Conservation (phyloP, 148 eudicot genomes). For the Rhododendron henanense region DNA sequence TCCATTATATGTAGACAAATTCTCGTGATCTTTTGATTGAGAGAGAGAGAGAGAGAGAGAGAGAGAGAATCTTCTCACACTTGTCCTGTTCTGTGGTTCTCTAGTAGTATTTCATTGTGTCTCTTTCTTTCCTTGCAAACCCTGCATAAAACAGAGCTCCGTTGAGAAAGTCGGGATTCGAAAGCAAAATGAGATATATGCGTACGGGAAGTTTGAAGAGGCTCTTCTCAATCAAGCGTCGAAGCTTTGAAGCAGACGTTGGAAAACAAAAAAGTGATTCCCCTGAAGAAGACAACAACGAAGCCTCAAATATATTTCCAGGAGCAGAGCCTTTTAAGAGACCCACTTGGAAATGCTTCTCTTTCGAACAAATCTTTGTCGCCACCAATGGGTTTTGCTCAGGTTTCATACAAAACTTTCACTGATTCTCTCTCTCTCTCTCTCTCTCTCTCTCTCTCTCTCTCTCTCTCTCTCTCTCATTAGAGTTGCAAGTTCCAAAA, state of each 20-base stretch:
- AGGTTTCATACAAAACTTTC: slow-evolving; percentile 31
- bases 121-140: neutral
- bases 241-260: slow-evolving; percentile 39
- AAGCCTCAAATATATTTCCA: neutral
- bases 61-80: neutral
- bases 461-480: too few species aligned
- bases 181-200: slow-evolving; percentile 59
- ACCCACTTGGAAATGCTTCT: slow-evolving; percentile 87
- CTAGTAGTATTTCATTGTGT: neutral
- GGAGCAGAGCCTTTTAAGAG: slow-evolving; percentile 15
- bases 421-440: neutral
- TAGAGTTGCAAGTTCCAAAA: neutral
- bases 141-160: neutral
- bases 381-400: slow-evolving; percentile 79
- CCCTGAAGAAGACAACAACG: slow-evolving; percentile 17
- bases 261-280: slow-evolving; percentile 18
- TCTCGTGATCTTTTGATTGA: neutral
- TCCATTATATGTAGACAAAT: neutral
- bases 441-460: neutral
- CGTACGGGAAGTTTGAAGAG: slow-evolving; percentile 64
- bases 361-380: slow-evolving; percentile 67
- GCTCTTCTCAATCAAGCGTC: slow-evolving; percentile 56
- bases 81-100: slow-evolving; percentile 1
- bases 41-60: neutral
- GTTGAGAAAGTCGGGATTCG: neutral